These are phyloP conservation scores for Lippia alba DNA, from an alignment of 305 asterid genomes.

Conservation along the genomic window DNA sequence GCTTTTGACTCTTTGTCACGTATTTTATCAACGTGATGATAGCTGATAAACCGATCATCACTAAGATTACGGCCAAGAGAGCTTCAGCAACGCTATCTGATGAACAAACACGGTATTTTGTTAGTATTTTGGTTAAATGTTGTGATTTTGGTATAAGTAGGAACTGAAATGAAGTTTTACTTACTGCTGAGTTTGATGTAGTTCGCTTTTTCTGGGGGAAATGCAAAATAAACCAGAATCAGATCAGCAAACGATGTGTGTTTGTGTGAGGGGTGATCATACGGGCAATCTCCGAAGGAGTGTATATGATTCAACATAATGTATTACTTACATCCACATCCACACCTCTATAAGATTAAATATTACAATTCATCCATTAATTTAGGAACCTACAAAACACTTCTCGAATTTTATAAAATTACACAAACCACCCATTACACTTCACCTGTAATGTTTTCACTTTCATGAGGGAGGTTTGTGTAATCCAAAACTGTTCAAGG, in stretches of 20 bases:
- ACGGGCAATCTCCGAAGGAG: too few species aligned
- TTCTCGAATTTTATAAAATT: too few species aligned
- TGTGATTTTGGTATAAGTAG: constrained; percentile 1
- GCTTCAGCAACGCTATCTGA: constrained; percentile 63
- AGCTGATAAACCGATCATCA: constrained; percentile 44
- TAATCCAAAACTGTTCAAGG: too few species aligned
- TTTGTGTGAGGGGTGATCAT: neutral
- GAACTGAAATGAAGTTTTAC: constrained; percentile 28
- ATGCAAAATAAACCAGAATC: neutral
- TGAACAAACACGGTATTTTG: constrained; percentile 1
- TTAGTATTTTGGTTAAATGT: constrained; percentile 1
- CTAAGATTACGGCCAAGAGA: constrained; percentile 51
- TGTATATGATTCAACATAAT: too few species aligned
- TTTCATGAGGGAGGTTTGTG: too few species aligned
- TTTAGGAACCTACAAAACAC: neutral
- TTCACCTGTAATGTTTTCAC: too few species aligned
- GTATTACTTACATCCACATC: too few species aligned
- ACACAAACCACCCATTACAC: too few species aligned
- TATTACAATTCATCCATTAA: too few species aligned
- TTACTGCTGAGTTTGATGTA: constrained; percentile 61
- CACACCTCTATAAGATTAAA: too few species aligned
- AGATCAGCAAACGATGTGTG: neutral
- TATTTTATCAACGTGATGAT: constrained; percentile 54
- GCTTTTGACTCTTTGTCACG: constrained; percentile 49
- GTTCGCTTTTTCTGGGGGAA: constrained; percentile 45